These are phyloP conservation scores for Fraxinus latifolia DNA, from an alignment of 305 asterid genomes.

Conservation along the genomic window DNA sequence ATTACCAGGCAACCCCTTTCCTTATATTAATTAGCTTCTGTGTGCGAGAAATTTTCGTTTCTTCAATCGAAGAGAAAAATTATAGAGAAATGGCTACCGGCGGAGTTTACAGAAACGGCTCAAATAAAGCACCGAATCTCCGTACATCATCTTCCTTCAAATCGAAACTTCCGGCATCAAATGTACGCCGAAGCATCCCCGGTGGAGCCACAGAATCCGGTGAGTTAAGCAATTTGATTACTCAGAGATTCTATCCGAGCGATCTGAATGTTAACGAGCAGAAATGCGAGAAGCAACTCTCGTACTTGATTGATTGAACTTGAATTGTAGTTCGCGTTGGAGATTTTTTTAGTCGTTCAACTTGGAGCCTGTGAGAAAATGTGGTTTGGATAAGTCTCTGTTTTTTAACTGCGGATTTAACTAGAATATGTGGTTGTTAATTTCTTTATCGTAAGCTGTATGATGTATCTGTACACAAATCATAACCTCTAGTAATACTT, in stretches of 20 bases:
- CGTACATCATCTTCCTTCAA: constrained; percentile 79
- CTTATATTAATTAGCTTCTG: constrained; percentile 9
- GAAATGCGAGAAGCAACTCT: constrained; percentile 8
- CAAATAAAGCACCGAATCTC: constrained; percentile 50
- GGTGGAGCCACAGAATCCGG: constrained; percentile 55
- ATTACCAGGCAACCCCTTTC: constrained; percentile 23
- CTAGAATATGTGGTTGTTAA: not conserved
- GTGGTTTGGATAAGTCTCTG: constrained; percentile 15
- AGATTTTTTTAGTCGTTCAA: not conserved
- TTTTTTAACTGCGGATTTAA: constrained; percentile 9
- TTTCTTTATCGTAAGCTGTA: not conserved
- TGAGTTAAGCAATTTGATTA: constrained; percentile 31
- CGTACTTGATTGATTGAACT: constrained; percentile 19
- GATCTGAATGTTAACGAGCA: constrained; percentile 35
- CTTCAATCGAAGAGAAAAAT: constrained; percentile 6
- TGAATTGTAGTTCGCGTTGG: constrained; percentile 9
- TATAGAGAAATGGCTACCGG: constrained; percentile 53
- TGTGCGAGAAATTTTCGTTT: not conserved
- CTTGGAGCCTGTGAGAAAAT: constrained; percentile 14
- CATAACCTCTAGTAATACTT: not conserved
- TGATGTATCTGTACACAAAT: constrained; percentile 6
- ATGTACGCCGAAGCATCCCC: constrained; percentile 72
- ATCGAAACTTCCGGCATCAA: constrained; percentile 62
- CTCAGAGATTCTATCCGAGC: constrained; percentile 16
- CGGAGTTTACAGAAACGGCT: constrained; percentile 60